Base-by-base conservation (phyloP, 1,284 basidiomycete species). In the Marasmius sp. region DNA sequence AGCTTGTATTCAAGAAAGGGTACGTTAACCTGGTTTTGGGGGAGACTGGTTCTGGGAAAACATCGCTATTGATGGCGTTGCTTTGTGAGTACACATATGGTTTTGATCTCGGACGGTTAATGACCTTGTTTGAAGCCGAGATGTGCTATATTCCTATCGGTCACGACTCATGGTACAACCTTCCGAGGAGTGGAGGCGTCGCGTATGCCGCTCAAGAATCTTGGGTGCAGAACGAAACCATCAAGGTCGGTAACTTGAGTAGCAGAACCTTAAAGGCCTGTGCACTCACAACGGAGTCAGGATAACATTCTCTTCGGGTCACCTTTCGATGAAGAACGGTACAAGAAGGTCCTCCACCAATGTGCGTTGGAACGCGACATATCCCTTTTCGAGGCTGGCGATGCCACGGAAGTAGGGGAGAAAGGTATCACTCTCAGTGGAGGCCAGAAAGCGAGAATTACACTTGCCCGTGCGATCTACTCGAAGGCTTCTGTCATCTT, bases 401-500 rank as follows among this genome's bases (percentile, higher is more conserved):
- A 90, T 38, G 7, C 16, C 6, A 58, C 57, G 6, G 57, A 58
- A 85, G 85, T 12, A 1, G 62, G 58, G 18, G 86, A 88, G 68
- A 81, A 81, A 53, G 82, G 81, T 9, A 73, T 65, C 27, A 66
- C 63, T 6, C 50, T 72, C 4, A 87, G 85, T 69, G 89, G 89
- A 34, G 89, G 90, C 14, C 90, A 92, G 71, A 92, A 91, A 73
- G 90, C 90, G 9, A 79, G 89, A 20, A 78, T 93, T 43, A 90
- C 88, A 0, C 77, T 93, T 0, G 90, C 90, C 3, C 79, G 90
- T 41, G 89, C 89, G 0, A 79, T 92, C 5, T 92, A 91, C 71
- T 86, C 86, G 37, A 72, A 72, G 9, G 85, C 89, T 0, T 74
- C 82, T 12, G 81, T 89, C 48, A 68, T 93, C 7, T 76, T 93